A percentile compares a stretch with the other conserved stretches of the same genome.
Conservation (phyloP, 1,284 basidiomycete species). For the Sporisorium scitamineum region DNA sequence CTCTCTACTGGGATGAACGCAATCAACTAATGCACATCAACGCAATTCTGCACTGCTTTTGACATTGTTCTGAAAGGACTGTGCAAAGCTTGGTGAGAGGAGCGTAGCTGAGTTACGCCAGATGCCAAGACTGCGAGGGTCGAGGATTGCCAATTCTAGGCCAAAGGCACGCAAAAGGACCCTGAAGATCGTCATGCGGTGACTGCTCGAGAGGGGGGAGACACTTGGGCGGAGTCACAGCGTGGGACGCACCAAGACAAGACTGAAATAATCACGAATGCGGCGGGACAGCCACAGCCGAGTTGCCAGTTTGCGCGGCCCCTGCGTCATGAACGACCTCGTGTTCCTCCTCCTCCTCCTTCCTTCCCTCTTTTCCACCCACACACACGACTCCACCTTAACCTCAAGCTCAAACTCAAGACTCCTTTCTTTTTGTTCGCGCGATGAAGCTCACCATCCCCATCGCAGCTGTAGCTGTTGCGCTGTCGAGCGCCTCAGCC, state of each 20-base stretch:
- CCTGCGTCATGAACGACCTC: not conserved
- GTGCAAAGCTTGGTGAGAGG: too few species aligned
- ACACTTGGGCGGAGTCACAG: not conserved
- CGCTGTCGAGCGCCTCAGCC: constrained; percentile 15
- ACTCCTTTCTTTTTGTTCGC: not conserved
- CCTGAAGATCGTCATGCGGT: constrained; percentile 22
- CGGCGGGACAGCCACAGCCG: constrained; percentile 16
- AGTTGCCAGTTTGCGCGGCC: constrained; percentile 9
- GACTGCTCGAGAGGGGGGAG: constrained; percentile 20
- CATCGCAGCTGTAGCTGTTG: constrained; percentile 18
- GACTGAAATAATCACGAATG: constrained; percentile 17
- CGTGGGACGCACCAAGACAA: constrained; percentile 11
- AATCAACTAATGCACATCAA: not conserved
- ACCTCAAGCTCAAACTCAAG: constrained; percentile 1
- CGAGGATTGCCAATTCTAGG: not conserved
- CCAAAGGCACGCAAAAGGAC: constrained; percentile 21
- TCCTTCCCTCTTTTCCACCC: constrained; percentile 2
- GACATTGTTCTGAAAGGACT: too few species aligned
- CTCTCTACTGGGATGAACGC: not conserved
- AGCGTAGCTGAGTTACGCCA: too few species aligned
- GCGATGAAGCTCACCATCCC: constrained; percentile 42
- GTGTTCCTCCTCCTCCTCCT: not conserved
- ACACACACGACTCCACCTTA: constrained; percentile 1
- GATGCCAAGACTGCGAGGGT: too few species aligned
- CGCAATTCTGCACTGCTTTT: too few species aligned